phyloP scores from a whole-genome alignment of 2,329 filamentous ascomycete genomes.

The Ascosphaera apis region DNA sequence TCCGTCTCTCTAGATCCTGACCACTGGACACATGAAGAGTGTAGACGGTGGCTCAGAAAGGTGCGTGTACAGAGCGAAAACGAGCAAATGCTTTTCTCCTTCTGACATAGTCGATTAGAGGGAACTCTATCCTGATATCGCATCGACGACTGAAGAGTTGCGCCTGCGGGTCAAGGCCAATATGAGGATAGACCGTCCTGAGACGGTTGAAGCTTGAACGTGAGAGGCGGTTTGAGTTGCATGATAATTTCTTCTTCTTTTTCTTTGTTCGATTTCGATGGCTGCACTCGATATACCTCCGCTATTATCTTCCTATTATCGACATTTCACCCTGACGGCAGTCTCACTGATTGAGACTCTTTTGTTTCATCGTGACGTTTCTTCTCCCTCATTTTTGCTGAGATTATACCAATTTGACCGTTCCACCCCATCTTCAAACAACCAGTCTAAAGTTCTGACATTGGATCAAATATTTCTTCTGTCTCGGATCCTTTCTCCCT shows the following conservation, averaged over 20 bases:
- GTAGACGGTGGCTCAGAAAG: conserved; percentile 55
- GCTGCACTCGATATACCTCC: too few species aligned
- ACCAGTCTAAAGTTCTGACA: conserved; percentile 47
- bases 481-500: conserved; percentile 28
- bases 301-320: too few species aligned
- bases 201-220: too few species aligned
- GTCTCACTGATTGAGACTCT: too few species aligned
- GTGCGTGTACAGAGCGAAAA: conserved; percentile 30
- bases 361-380: too few species aligned
- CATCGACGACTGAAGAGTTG: conserved; percentile 38
- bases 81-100: background rate
- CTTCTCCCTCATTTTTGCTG: too few species aligned
- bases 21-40: conserved; percentile 57
- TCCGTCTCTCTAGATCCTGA: conserved; percentile 29
- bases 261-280: background rate
- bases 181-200: conserved; percentile 22
- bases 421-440: conserved; percentile 12
- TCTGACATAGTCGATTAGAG: conserved; percentile 13
- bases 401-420: too few species aligned
- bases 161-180: conserved; percentile 48
- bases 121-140: conserved; percentile 35
- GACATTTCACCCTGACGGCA: too few species aligned
- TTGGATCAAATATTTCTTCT: conserved; percentile 41
- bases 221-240: too few species aligned
- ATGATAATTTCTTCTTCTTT: background rate